A percentile compares a stretch with the other conserved stretches of the same genome.
phyloP scores from a whole-genome alignment of 768 basidiomycete species.

The Suillus placidus region DNA sequence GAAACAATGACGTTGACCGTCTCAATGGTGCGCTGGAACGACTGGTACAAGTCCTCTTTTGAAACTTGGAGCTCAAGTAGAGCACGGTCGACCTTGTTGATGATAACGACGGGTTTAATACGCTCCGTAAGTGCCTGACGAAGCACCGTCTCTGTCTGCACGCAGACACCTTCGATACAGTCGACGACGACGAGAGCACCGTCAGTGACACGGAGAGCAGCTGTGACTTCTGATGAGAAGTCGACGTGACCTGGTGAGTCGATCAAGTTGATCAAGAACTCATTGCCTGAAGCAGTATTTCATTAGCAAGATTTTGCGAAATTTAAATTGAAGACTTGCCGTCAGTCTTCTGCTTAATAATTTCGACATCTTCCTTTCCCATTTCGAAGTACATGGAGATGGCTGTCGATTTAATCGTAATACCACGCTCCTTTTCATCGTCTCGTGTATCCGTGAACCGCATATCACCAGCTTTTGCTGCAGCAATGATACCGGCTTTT shows the following conservation, averaged over 20 bases:
- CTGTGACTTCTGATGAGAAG: slow-evolving; percentile 99
- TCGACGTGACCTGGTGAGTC: slow-evolving; percentile 99
- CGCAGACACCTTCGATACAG: slow-evolving; percentile 99
- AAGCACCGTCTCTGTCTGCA: slow-evolving; percentile 99
- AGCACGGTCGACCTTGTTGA: slow-evolving; percentile 99
- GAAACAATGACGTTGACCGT: slow-evolving; percentile 98
- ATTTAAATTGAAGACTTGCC: slow-evolving; percentile 50
- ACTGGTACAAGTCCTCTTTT: slow-evolving; percentile 97
- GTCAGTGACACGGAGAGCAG: slow-evolving; percentile 99
- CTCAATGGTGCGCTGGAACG: slow-evolving; percentile 97
- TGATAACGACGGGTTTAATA: slow-evolving; percentile 99
- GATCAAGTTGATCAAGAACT: slow-evolving; percentile 99
- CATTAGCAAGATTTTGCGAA: slow-evolving; percentile 15
- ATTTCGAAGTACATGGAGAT: slow-evolving; percentile 99
- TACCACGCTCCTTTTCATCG: slow-evolving; percentile 99
- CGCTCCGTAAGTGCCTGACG: slow-evolving; percentile 97
- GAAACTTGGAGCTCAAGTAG: slow-evolving; percentile 96
- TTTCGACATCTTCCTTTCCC: slow-evolving; percentile 79
- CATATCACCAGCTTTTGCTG: slow-evolving; percentile 92
- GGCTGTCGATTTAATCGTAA: slow-evolving; percentile 99
- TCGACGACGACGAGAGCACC: slow-evolving; percentile 99
- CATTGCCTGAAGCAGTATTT: slow-evolving; percentile 56
- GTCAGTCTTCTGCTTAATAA: slow-evolving; percentile 93
- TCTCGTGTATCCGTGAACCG: slow-evolving; percentile 97
- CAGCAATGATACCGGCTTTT: slow-evolving; percentile 98